Evolutionary conservation across 208 protist species (phyloP), one percentile per base, ranked within the genome.

Genomic region (Crithidia fasciculata): DNA sequence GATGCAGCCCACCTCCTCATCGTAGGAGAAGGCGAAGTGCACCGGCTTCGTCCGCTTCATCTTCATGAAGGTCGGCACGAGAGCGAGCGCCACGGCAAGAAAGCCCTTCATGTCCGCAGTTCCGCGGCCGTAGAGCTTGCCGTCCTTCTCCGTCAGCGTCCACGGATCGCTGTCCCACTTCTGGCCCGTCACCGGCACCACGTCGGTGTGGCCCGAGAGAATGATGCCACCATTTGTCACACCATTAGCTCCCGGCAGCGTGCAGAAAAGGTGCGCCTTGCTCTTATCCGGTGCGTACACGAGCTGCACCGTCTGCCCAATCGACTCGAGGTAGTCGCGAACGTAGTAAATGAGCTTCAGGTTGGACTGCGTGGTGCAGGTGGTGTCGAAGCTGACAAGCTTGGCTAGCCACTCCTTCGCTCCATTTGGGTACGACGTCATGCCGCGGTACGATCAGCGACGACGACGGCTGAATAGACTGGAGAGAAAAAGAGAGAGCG

Each of bases 21-120:
- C 74, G 69, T 84, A 88, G 9, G 76, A 81, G 47, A 85, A 80
- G 16, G 79, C 83, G 71, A 79, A 78, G 61, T 90, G 83, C 9
- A 87, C 78, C 8, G 84, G 79, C 52, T 89, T 92, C 7, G 45
- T 45, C 18, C 76, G 77, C 78, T 76, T 81, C 81, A 84, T 77
- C 57, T 64, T 52, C 55, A 84, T 63, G 12, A 85, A 78, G 39
- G 73, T 62, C 15, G 82, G 77, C 16, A 66, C 76, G 3, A 86
- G 67, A 2, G 83, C 69, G n/a, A 92, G 67, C 18, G 55, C 72
- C 2, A 90, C 80, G 1, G 84, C 84, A 15, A 92, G 58, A 66
- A 90, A 88, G 18, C 82, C 82, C 65, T 92, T 92, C 87, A 88
- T 88, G 64, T 90, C 82, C 28, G 78, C 81, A 8, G 80, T 75